These are phyloP conservation scores for Musa balbisiana DNA, from an alignment of 202 grass and related monocot genomes.

Conservation along the genomic window DNA sequence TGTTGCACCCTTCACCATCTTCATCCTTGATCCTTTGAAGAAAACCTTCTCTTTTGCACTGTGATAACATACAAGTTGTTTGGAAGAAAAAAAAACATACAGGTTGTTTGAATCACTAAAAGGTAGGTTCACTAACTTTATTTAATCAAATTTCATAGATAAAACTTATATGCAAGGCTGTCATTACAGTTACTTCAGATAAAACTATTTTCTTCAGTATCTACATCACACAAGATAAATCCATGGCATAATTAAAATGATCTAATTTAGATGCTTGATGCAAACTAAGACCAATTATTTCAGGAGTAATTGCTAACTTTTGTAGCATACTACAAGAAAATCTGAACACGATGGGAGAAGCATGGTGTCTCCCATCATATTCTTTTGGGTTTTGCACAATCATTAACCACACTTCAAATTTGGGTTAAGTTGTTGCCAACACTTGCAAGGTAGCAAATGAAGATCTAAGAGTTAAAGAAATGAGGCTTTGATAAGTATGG, in stretches of 20 bases:
- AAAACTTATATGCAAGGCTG: too few species aligned
- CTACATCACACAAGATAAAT: background rate
- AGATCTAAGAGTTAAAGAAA: too few species aligned
- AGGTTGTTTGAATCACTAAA: background rate
- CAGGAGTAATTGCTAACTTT: too few species aligned
- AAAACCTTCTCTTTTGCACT: constrained; percentile 99
- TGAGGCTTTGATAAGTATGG: too few species aligned
- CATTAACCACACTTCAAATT: too few species aligned
- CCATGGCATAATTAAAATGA: background rate
- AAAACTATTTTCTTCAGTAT: constrained; percentile 11
- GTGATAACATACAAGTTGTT: constrained; percentile 13
- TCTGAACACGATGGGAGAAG: too few species aligned
- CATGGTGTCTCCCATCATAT: too few species aligned
- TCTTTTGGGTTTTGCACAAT: too few species aligned
- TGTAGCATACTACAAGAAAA: too few species aligned
- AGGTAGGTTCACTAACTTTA: too few species aligned
- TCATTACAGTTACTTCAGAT: background rate
- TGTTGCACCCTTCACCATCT: constrained; percentile 98
- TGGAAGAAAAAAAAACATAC: background rate
- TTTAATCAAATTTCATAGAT: background rate
- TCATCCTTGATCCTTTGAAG: constrained; percentile 93
- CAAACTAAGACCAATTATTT: background rate
- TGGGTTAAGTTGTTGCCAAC: too few species aligned
- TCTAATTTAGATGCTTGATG: background rate
- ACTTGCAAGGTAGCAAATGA: too few species aligned